Conservation (phyloP, 352 stramenopile genomes). For the Phytophthora citricola region DNA sequence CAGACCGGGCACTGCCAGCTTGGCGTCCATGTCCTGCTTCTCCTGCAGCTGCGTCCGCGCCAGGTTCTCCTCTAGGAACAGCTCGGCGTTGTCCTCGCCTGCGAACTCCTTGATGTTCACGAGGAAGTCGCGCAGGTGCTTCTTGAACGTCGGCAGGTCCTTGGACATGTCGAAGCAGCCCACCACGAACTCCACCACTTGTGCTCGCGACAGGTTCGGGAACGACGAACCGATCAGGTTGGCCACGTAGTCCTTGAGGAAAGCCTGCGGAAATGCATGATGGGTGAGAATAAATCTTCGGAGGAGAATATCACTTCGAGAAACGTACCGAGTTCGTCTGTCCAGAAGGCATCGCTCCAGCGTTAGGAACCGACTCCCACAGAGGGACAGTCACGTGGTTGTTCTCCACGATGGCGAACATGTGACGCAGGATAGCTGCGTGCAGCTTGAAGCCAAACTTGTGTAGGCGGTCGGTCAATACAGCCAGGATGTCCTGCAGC, state of each 20-base stretch:
- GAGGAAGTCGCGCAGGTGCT: conserved; percentile 99
- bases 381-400: conserved; percentile 97
- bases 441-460: conserved; percentile 99
- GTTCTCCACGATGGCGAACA: conserved; percentile 98
- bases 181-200: conserved; percentile 97
- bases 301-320: background rate
- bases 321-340: conserved; percentile 82
- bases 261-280: conserved; percentile 53
- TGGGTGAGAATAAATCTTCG: too few relatives aligned
- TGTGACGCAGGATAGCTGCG: conserved; percentile 96
- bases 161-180: conserved; percentile 98
- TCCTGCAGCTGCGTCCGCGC: conserved; percentile 87
- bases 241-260: conserved; percentile 97
- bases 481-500: conserved; percentile 95
- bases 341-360: conserved; percentile 56
- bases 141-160: conserved; percentile 98
- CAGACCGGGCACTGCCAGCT: conserved; percentile 90
- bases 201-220: conserved; percentile 93
- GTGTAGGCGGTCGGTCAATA: conserved; percentile 99
- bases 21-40: conserved; percentile 82
- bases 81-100: conserved; percentile 96
- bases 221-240: conserved; percentile 98
- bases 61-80: conserved; percentile 97
- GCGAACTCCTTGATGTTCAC: conserved; percentile 99
- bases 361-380: conserved; percentile 92